Evolutionary conservation across 805 yeast species (phyloP), one percentile per base, ranked within the genome.

Genomic region (Ogataea corticis): DNA sequence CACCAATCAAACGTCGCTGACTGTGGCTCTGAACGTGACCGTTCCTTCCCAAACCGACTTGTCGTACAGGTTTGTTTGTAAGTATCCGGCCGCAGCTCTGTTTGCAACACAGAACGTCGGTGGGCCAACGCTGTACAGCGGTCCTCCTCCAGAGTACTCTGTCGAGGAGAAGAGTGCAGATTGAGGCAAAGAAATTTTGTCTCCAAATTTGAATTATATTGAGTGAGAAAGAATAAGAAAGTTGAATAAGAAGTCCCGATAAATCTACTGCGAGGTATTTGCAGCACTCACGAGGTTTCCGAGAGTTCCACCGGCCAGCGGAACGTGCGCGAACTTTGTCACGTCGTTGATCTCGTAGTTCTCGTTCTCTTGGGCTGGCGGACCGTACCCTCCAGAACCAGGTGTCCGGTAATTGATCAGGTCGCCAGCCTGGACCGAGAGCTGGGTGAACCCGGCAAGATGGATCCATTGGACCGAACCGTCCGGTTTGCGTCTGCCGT

Each of bases 351-450:
- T 25, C 15, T 25, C 18, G 11, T 18, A 13, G 14, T 15, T 25
- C 15, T 40, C 43, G 7, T 21, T 14, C 21, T 14, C 21, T 15
- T 23, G 36, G 11, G 17, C 9, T 21, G 30, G 36, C 10, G 13
- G 14, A 10, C 75, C 76, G 46, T 59, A 70, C 7, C 75, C 76
- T 38, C 76, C 75, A 38, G 73, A 72, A 46, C 74, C 73, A 1
- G 76, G 75, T 6, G 75, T 70, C 45, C 57, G 33, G 9, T 70
- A 60, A 41, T 59, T 61, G 38, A 71, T 40, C 32, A 67, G 58
- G 47, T 70, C 76, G 12, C 73, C 73, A 33, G 59, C 58, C 39
- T 63, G 59, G 44, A 69, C 56, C 15, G 63, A 58, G 18, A 71
- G 59, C 45, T 74, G 77, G 5, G 77, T 74, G 25, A 55, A 51